Evolutionary conservation across 371 early-diverging fungal genomes (phyloP).

Genomic region (Circinella minor): DNA sequence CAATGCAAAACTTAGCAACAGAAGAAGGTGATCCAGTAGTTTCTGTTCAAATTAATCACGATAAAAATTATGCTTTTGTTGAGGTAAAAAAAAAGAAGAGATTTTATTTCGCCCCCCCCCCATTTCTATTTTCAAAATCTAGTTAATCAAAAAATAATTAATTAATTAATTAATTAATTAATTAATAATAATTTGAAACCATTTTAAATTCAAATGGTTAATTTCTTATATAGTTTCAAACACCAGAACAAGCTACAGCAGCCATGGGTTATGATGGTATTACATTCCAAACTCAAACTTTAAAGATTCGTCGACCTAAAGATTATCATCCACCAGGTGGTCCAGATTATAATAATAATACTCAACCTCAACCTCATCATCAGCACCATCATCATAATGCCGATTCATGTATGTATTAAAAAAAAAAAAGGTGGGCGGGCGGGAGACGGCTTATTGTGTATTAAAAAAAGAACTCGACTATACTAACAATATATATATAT

Average conservation of each 20-base stretch:
- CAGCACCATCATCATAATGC: background rate
- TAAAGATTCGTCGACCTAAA: conserved; percentile 95
- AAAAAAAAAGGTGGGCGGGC: too few species aligned
- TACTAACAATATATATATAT: too few species aligned
- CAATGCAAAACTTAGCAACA: conserved; percentile 75
- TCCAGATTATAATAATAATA: background rate
- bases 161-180: too few species aligned
- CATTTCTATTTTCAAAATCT: too few species aligned
- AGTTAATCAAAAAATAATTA: too few species aligned
- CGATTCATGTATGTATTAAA: background rate
- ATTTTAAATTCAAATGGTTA: background rate
- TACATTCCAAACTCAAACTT: conserved; percentile 77
- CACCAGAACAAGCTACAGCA: conserved; percentile 87
- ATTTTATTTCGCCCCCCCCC: too few species aligned
- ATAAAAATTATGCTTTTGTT: conserved; percentile 94
- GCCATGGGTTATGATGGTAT: conserved; percentile 95
- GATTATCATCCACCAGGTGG: conserved; percentile 82
- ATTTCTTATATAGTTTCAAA: conserved; percentile 65
- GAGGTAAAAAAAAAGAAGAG: conserved; percentile 61
- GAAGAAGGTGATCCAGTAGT: conserved; percentile 70
- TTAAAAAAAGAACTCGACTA: too few species aligned
- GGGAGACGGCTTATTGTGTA: too few species aligned
- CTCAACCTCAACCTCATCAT: background rate
- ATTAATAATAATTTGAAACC: too few species aligned
- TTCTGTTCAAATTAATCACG: conserved; percentile 87